Evolutionary conservation across 345 rosid species (phyloP), one percentile per base, ranked within the genome.

Genomic region (Syzygium aqueum): DNA sequence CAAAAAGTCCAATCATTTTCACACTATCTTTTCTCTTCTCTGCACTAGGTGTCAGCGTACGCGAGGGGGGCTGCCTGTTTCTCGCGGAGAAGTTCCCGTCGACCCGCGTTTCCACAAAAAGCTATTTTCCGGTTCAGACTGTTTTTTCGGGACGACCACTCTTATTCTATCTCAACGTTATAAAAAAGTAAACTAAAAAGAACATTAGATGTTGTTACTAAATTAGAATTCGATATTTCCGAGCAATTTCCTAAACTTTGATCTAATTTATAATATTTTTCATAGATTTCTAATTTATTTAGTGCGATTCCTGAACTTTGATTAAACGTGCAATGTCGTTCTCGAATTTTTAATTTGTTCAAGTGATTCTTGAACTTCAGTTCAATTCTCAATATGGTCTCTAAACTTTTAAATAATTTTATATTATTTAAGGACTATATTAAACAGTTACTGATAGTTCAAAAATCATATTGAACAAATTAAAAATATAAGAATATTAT

Each of bases 261-360:
- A 43, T 43, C 46, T 43, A 43, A 43, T 43, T 43, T 43, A 7
- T 4, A 43, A 43, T 43, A 5, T 43, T 5, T 0, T 27, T 14
- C 7, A 2, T 27, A 5, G 27, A 27, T 27, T 59, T 57, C 12
- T 50, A 50, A 50, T 11, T 50, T 50, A 50, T 50, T 50, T 11
- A 50, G 12, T 50, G 12, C 1, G 11, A 50, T 50, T 11, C 3
- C 3, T 50, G 2, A 50, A 50, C 13, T 50, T 50, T 11, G 1
- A 5, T 59, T 1, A 1, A 59, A 11, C 5, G 12, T 27, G 1
- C 3, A 27, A 59, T 0, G 0, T 11, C 0, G 1, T 59, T 16
- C 30, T 6, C 27, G 15, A 0, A 59, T 23, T 56, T 57, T 4
- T 57, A 57, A 25, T 59, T 59, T 6, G 8, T 59, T 59, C 11